Evolutionary conservation across 208 protist genomes (phyloP).

Genomic region (Borovskyia barvae): DNA sequence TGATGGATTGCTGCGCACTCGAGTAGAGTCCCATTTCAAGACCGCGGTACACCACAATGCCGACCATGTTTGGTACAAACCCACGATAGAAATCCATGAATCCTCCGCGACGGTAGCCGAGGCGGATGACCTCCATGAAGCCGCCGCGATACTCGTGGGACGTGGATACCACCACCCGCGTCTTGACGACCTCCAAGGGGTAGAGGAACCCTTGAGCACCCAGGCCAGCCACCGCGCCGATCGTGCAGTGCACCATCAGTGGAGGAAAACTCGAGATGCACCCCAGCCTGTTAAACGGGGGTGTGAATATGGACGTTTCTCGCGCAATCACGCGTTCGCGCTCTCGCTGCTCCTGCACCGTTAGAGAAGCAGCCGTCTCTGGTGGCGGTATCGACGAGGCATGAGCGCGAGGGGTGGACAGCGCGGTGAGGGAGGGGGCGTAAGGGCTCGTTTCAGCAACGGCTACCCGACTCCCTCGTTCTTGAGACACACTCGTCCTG

Average conservation of each 20-base stretch:
- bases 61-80: constrained; percentile 83
- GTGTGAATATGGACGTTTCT: constrained; percentile 58
- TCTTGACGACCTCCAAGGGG: constrained; percentile 92
- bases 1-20: constrained; percentile 81
- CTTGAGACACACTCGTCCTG: background rate
- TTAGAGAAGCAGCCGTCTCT: background rate
- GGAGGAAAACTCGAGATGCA: constrained; percentile 51
- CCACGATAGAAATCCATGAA: constrained; percentile 82
- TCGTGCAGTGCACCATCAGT: constrained; percentile 80
- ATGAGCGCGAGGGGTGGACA: background rate
- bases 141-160: constrained; percentile 70
- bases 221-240: constrained; percentile 79
- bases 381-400: background rate
- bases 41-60: constrained; percentile 85
- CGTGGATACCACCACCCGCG: constrained; percentile 76
- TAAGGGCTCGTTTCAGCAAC: background rate
- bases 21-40: constrained; percentile 90
- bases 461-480: too few relatives aligned
- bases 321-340: constrained; percentile 27
- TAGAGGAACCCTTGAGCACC: constrained; percentile 87
- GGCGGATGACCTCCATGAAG: constrained; percentile 46
- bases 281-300: constrained; percentile 51
- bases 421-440: background rate
- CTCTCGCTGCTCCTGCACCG: constrained; percentile 2
- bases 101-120: constrained; percentile 70